Base-by-base conservation (phyloP, 768 basidiomycete genomes). In the Piloderma croceum region DNA sequence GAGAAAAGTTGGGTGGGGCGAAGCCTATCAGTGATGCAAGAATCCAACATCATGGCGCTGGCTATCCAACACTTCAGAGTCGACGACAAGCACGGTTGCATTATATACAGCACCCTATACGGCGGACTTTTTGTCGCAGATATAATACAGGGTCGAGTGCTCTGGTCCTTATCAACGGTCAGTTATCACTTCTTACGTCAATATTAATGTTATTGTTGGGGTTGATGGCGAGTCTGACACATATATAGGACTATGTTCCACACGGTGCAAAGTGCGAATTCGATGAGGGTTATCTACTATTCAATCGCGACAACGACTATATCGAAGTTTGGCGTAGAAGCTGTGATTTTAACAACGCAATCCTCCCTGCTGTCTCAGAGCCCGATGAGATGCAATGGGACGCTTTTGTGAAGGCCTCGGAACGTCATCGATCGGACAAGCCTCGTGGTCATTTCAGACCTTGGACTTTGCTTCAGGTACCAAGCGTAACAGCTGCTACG, bases 61-160 rank as follows among this genome's bases (percentile, higher is more conserved):
- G 64, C 5, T 64, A 77, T 84, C 0, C 84, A 89, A 58, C 76
- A 84, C 6, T 77, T 89, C 62, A 90, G 90, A 60, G 71, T 83
- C 17, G 88, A 90, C 42, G 76, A 83, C 49, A 58, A 66, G 23
- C 67, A 65, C 7, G 74, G 77, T 3, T 66, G 81, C 18, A 62
- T 82, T 36, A 73, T 89, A 31, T 71, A 73, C 3, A 86, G 84
- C 0, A 65, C 65, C 31, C 55, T 56, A 5, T 43, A 46, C 7
- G 83, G 83, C 0, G 83, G 83, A 0, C 50, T 90, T 7, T 46
- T 51, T 1, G 84, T 89, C 1, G 67, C 67, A 7, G 78, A 82
- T 51, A 53, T 85, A 19, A 57, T 70, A 5, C 64, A 56, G 1
- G 70, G 71, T 31, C 42, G 57, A 3, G 41, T 71, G 5, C 58